Conservation (phyloP, 306 rosid species). For the Begonia peltatifolia region DNA sequence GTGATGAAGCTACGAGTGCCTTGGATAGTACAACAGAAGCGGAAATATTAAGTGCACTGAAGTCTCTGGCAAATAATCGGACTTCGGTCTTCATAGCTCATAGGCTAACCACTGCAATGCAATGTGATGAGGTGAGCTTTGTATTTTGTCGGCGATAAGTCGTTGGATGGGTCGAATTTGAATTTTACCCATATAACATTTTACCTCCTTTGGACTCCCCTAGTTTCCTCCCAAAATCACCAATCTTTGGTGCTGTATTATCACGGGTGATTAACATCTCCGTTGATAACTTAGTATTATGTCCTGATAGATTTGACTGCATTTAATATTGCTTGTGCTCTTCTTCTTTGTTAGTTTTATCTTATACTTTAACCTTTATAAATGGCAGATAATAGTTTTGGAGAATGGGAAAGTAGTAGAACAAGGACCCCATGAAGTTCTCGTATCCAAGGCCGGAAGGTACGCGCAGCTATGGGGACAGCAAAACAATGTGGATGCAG, state of each 20-base stretch:
- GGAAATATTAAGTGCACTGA: constrained; percentile 77
- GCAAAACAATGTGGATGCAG: constrained; percentile 65
- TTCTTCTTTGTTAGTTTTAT: too few relatives aligned
- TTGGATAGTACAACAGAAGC: constrained; percentile 98
- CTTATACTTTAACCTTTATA: too few relatives aligned
- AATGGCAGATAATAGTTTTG: constrained; percentile 64
- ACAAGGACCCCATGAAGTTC: constrained; percentile 87
- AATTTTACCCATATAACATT: too few relatives aligned
- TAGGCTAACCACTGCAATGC: constrained; percentile 98
- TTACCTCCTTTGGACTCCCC: background rate
- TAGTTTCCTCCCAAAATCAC: background rate
- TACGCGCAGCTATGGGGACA: constrained; percentile 97
- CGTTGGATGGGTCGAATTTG: too few relatives aligned
- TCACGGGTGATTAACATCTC: too few relatives aligned
- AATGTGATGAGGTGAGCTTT: constrained; percentile 72
- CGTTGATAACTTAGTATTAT: too few relatives aligned
- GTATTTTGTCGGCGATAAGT: background rate
- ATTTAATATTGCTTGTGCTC: too few relatives aligned
- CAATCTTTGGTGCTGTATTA: too few relatives aligned
- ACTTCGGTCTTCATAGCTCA: constrained; percentile 93
- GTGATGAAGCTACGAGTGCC: constrained; percentile 99
- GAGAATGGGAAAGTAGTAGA: constrained; percentile 91
- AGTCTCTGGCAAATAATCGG: constrained; percentile 58
- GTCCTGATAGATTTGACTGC: too few relatives aligned
- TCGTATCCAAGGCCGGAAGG: constrained; percentile 71